These are phyloP conservation scores for Tolypocladium ovalisporum DNA, from an alignment of 2,329 filamentous ascomycete species.

Conservation along the genomic window DNA sequence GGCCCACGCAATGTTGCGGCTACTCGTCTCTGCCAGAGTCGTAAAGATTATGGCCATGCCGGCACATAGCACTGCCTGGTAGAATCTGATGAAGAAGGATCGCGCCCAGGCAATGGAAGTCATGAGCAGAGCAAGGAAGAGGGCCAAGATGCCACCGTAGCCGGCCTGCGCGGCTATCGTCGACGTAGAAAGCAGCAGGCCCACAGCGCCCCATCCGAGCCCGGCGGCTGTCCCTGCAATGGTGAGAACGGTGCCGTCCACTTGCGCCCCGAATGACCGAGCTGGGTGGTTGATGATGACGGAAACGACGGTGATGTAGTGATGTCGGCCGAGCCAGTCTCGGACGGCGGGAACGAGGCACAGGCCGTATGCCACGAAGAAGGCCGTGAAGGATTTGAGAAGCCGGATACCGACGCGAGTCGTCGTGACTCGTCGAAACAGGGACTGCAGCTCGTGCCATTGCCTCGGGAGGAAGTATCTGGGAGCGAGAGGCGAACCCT, in stretches of 20 bases:
- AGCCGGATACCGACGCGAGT: slow-evolving; percentile 41
- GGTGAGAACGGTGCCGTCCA: slow-evolving; percentile 43
- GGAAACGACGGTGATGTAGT: slow-evolving; percentile 45
- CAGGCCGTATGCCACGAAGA: slow-evolving; percentile 43
- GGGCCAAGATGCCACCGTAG: slow-evolving; percentile 43
- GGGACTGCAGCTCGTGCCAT: slow-evolving; percentile 29
- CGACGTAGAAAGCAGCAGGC: slow-evolving; percentile 41
- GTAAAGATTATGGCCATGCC: slow-evolving; percentile 45
- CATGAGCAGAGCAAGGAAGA: slow-evolving; percentile 44
- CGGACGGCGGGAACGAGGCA: slow-evolving; percentile 39
- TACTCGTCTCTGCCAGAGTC: slow-evolving; percentile 37
- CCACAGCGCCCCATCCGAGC: slow-evolving; percentile 43
- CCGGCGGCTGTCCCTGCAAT: slow-evolving; percentile 42
- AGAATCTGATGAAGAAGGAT: slow-evolving; percentile 43
- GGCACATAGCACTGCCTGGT: slow-evolving; percentile 42
- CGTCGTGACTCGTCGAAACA: slow-evolving; percentile 28
- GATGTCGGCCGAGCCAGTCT: slow-evolving; percentile 41
- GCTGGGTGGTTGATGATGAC: slow-evolving; percentile 48
- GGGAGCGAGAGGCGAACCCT: slow-evolving; percentile 34
- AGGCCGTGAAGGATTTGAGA: slow-evolving; percentile 42
- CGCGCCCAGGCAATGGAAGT: slow-evolving; percentile 39
- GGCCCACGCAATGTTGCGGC: slow-evolving; percentile 30
- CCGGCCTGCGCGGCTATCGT: slow-evolving; percentile 32
- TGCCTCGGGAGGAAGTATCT: slow-evolving; percentile 36
- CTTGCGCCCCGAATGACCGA: slow-evolving; percentile 42